These are phyloP conservation scores for Beauveria varroae DNA, from an alignment of 2,329 filamentous ascomycete genomes.

Conservation along the genomic window DNA sequence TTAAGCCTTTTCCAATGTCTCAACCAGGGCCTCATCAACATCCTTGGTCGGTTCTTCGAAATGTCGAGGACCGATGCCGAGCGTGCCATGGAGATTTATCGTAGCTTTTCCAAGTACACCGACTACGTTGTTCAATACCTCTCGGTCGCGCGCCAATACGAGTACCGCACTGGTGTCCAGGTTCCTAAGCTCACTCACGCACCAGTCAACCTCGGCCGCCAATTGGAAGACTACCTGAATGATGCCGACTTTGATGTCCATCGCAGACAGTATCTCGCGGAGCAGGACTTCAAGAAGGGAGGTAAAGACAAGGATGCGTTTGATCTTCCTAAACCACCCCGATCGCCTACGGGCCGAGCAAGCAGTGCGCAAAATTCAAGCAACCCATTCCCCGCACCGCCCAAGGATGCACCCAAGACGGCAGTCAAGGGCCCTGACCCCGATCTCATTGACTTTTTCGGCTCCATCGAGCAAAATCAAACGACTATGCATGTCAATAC, in stretches of 20 bases:
- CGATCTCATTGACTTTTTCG: slow-evolving; percentile 91
- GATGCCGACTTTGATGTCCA: slow-evolving; percentile 95
- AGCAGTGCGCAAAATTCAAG: slow-evolving; percentile 20
- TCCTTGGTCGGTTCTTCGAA: slow-evolving; percentile 95
- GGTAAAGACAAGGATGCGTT: slow-evolving; percentile 32
- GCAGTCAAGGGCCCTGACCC: slow-evolving; percentile 57
- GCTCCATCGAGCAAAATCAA: slow-evolving; percentile 84
- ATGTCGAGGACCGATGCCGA: slow-evolving; percentile 94
- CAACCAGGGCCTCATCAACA: slow-evolving; percentile 96
- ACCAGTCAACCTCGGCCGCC: slow-evolving; percentile 79
- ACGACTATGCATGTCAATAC: slow-evolving; percentile 52
- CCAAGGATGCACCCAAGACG: slow-evolving; percentile 33
- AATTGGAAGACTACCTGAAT: slow-evolving; percentile 88
- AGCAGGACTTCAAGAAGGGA: slow-evolving; percentile 63
- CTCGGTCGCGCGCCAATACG: slow-evolving; percentile 77
- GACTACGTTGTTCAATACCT: slow-evolving; percentile 89
- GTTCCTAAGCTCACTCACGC: slow-evolving; percentile 97
- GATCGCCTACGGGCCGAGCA: slow-evolving; percentile 21
- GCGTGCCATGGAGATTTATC: slow-evolving; percentile 84
- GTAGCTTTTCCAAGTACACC: slow-evolving; percentile 84
- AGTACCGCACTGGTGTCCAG: slow-evolving; percentile 85
- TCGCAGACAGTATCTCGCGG: slow-evolving; percentile 81
- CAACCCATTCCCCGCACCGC: slow-evolving; percentile 35
- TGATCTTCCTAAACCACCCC: slow-evolving; percentile 30
- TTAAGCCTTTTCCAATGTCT: slow-evolving; percentile 87